phyloP scores from a whole-genome alignment of 352 stramenopile species.

The Globisporangium cystogenes region DNA sequence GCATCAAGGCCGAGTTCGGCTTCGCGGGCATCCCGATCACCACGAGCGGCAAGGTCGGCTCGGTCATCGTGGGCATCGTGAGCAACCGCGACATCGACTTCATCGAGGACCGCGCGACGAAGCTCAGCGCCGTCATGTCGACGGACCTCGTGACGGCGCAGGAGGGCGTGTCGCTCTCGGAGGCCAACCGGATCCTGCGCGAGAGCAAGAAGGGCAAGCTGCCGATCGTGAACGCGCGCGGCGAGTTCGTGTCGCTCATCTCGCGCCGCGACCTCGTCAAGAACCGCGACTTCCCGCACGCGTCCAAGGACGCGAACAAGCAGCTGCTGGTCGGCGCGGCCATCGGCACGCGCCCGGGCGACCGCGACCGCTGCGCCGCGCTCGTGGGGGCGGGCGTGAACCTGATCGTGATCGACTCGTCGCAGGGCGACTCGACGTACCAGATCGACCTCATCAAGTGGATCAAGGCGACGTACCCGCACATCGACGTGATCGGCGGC shows the following conservation, averaged over 20 bases:
- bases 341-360: slow-evolving; percentile 97
- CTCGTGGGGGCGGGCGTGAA: slow-evolving; percentile 96
- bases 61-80: slow-evolving; percentile 97
- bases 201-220: slow-evolving; percentile 99
- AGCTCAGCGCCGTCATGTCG: slow-evolving; percentile 86
- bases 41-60: slow-evolving; percentile 96
- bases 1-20: slow-evolving; percentile 94
- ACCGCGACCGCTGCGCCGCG: slow-evolving; percentile 91
- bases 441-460: slow-evolving; percentile 89
- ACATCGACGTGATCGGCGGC: slow-evolving; percentile 98
- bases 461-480: slow-evolving; percentile 95
- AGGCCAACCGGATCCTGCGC: slow-evolving; percentile 98
- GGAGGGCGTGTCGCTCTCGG: slow-evolving; percentile 92
- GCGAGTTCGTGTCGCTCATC: slow-evolving; percentile 98
- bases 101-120: slow-evolving; percentile 91
- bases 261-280: slow-evolving; percentile 98
- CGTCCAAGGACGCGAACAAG: slow-evolving; percentile 98
- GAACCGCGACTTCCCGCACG: slow-evolving; percentile 96
- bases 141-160: slow-evolving; percentile 90
- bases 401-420: slow-evolving; percentile 99
- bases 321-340: slow-evolving; percentile 97
- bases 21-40: slow-evolving; percentile 99
- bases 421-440: slow-evolving; percentile 97
- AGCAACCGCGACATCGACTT: slow-evolving; percentile 99
- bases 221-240: slow-evolving; percentile 97